These are phyloP conservation scores for Ceratocystis diversiconidia DNA, from an alignment of 2,329 filamentous ascomycete genomes.

Conservation along the genomic window DNA sequence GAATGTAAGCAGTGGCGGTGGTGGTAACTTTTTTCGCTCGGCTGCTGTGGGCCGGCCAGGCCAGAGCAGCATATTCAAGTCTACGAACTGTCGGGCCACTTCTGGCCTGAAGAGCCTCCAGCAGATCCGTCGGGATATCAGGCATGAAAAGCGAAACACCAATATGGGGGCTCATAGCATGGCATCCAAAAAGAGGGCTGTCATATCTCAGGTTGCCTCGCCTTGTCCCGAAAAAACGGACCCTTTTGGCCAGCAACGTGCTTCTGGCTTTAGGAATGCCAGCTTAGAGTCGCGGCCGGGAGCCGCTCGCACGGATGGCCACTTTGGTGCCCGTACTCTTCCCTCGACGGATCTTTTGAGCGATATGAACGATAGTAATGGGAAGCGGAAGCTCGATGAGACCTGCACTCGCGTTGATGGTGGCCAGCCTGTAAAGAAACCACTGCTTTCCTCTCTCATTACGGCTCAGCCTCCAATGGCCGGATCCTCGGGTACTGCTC, in stretches of 20 bases:
- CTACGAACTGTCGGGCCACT: background rate
- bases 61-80: background rate
- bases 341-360: background rate
- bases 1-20: constrained; percentile 3
- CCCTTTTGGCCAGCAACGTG: background rate
- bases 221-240: background rate
- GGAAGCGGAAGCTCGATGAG: background rate
- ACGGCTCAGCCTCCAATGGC: background rate
- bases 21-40: background rate
- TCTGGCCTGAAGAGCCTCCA: background rate
- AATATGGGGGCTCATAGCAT: background rate
- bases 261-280: background rate
- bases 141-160: background rate
- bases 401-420: background rate
- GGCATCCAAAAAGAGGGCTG: background rate
- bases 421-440: background rate
- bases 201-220: background rate
- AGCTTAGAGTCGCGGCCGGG: background rate
- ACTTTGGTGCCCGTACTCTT: background rate
- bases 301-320: too few species aligned
- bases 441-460: background rate
- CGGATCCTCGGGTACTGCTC: background rate
- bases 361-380: background rate
- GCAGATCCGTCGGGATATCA: background rate
- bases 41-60: background rate